Conservation (phyloP, 148 eudicot genomes). For the Chenopodium quinoa region DNA sequence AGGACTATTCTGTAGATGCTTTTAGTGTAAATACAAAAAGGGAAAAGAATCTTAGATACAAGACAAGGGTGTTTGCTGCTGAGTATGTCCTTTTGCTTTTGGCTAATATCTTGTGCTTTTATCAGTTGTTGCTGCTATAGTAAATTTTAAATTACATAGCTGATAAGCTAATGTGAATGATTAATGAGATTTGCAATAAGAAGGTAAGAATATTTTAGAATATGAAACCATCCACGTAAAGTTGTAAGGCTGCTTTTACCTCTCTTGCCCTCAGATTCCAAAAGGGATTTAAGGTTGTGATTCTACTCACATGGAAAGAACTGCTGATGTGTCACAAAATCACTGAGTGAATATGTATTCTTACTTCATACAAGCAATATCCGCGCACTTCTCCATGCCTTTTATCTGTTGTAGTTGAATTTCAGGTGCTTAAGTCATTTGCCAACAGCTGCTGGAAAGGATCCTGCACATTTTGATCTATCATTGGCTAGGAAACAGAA, state of each 20-base stretch:
- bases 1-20: conserved; percentile 42
- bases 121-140: not conserved
- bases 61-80: conserved; percentile 93
- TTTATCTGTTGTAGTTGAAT: conserved; percentile 6
- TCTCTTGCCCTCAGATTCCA: not conserved
- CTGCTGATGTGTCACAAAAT: not conserved
- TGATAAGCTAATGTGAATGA: not conserved
- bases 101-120: conserved; percentile 2
- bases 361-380: not conserved
- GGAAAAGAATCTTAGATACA: conserved; percentile 84
- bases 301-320: not conserved
- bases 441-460: conserved; percentile 81
- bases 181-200: not conserved
- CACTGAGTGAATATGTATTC: not conserved
- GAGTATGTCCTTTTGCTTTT: conserved; percentile 60
- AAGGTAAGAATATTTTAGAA: not conserved
- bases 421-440: conserved; percentile 90
- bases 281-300: too few species aligned
- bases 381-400: conserved; percentile 8
- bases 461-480: conserved; percentile 87
- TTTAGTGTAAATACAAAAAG: conserved; percentile 46
- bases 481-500: conserved; percentile 64
- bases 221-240: not conserved
- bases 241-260: not conserved
- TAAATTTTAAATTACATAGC: not conserved